These are phyloP conservation scores for Papilionanthe hybrid DNA, from an alignment of 116 monocot genomes.

Conservation along the genomic window DNA sequence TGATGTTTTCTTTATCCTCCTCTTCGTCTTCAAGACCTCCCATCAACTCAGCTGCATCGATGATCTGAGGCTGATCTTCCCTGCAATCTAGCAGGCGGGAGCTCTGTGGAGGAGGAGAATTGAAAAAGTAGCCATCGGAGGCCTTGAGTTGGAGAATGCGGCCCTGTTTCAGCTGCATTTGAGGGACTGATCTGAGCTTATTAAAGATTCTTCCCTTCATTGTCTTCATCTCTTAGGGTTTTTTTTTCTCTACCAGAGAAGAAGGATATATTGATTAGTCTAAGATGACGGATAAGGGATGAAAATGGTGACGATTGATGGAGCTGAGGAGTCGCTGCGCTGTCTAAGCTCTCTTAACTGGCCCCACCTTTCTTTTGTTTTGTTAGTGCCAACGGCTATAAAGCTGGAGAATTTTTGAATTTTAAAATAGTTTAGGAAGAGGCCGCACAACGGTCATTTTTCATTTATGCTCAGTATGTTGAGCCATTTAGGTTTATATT, in stretches of 20 bases:
- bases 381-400: conserved; percentile 2
- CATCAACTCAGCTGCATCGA: conserved; percentile 7
- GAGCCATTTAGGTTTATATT: too few species aligned
- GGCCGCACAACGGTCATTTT: not conserved
- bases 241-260: not conserved
- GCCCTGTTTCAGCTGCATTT: conserved; percentile 26
- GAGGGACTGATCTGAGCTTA: conserved; percentile 54
- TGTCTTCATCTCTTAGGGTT: conserved; percentile 33
- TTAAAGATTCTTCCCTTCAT: conserved; percentile 51
- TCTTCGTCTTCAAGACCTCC: conserved; percentile 16
- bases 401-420: not conserved
- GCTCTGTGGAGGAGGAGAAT: conserved; percentile 2
- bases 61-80: conserved; percentile 2
- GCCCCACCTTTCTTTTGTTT: not conserved
- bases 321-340: not conserved
- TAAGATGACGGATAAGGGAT: not conserved
- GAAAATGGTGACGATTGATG: not conserved
- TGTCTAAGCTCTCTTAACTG: too few species aligned
- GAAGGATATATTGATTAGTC: not conserved
- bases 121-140: conserved; percentile 16
- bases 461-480: not conserved
- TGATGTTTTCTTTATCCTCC: conserved; percentile 35
- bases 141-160: conserved; percentile 17
- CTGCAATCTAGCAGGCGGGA: not conserved
- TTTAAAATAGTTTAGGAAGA: not conserved